Base-by-base conservation (phyloP, 192 early-diverging fungal genomes). In the Umbelopsis isabellina region DNA sequence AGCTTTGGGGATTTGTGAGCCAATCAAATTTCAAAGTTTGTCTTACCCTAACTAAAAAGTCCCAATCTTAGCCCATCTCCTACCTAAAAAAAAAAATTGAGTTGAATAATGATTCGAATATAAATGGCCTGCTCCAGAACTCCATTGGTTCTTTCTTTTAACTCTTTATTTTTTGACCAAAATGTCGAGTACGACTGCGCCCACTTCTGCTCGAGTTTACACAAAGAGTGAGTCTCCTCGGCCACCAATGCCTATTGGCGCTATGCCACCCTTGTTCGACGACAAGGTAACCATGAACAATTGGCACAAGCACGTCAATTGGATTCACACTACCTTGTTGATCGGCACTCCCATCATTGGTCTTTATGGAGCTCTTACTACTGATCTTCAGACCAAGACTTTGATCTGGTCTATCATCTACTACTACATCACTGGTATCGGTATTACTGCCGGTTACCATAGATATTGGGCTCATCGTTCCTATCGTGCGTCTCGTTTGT, bases 371-470 rank as follows among this genome's bases (percentile, higher is more conserved):
- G 51, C 90, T 46, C 72, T 89, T 30, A 93, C 88, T 51, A 93
- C 92, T 13, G 79, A 87, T 46, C 67, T 96, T 48, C 75, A 74
- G 44, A 51, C 55, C 21, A 88, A 91, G 81, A 98, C 96, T 3
- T 72, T 90, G 46, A 72, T 91, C 69, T 94, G 90, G 81, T 73
- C 89, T 4, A 47, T 90, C n/a, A 37, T 84, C 2, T 95, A 88
- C 71, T 94, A 94, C 72, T 88, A 87, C 64, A 68, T 87, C 49
- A 95, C 93, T 13, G 95, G 93, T 0, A 77, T 96, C 37, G 95
- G 96, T 45, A 92, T 95, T 69, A 95, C 93, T n/a, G 93, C 92
- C 66, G 94, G 93, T 37, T 93, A 95, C 80, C 94, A 95, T 73
- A 89, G 94, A 45, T 81, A 90, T 48, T 95, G 91, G 91, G 79